Evolutionary conservation across 2,329 filamentous ascomycete species (phyloP), one percentile per base, ranked within the genome.

Genomic region (Paecilomyces variotii): DNA sequence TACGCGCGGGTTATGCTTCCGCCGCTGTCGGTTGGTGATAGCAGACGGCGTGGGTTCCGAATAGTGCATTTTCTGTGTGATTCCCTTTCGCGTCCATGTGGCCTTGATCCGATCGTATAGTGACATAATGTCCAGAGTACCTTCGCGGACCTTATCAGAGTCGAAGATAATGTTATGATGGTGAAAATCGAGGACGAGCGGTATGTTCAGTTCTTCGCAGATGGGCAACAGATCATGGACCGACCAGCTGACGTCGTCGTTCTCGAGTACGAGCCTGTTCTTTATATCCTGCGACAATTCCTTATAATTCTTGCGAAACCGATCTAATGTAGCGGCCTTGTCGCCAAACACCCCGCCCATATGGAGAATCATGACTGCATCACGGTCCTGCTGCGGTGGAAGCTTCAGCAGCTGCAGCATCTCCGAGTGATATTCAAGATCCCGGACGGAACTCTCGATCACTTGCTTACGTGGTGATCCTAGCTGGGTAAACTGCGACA

Each of bases 21-120:
- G 83, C 28, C 92, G 81, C 64, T 96, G 88, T 0, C 85, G 82
- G 0, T 82, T 83, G 0, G 91, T 96, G 49, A 96, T 83, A 0
- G 91, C 90, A n/a, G 84, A 80, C 0, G 87, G 80, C 7, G 84
- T 86, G 0, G 87, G 88, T 70, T 97, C 93, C 27, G 89, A 95
- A 74, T 97, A 97, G 68, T 97, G 93, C 91, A 97, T 96, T 76
- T 97, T 97, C 66, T 94, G 93, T 2, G 80, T 91, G 63, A 96
- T 97, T 1, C 81, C 78, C 71, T 97, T 97, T 30, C 84, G 82
- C 0, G 82, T 84, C 93, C 93, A 97, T 0, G 91, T 97, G 2
- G 87, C 85, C 51, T 83, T 81, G 67, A 97, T 97, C 3, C 88
- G 85, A 0, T 87, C 86, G 61, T 84, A 94, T 0, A 96, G 76